phyloP scores from a whole-genome alignment of 2,329 filamentous ascomycete species.

The Xylaria hypoxylon region DNA sequence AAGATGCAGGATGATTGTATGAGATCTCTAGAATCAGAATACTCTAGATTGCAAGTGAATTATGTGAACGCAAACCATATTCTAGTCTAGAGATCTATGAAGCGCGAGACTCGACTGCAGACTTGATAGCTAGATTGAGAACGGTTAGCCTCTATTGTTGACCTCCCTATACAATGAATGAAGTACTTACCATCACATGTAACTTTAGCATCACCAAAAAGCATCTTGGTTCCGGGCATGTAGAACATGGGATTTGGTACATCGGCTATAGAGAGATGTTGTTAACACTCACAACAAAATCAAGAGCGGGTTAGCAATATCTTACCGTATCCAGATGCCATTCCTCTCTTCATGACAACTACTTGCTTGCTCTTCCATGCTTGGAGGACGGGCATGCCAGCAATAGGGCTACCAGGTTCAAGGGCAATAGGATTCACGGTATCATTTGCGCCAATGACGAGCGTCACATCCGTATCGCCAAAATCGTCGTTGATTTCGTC shows the following conservation, averaged over 20 bases:
- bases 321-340: constrained; percentile 87
- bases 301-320: neutral
- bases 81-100: constrained; percentile 46
- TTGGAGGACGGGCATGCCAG: constrained; percentile 91
- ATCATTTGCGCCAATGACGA: constrained; percentile 93
- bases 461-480: constrained; percentile 82
- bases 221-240: constrained; percentile 89
- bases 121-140: constrained; percentile 55
- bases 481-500: constrained; percentile 97
- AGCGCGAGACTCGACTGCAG: constrained; percentile 51
- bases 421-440: constrained; percentile 92
- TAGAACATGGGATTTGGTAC: constrained; percentile 95
- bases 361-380: constrained; percentile 96
- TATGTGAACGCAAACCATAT: constrained; percentile 27
- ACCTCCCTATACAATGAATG: constrained; percentile 14
- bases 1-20: constrained; percentile 31
- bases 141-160: constrained; percentile 20
- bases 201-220: constrained; percentile 89
- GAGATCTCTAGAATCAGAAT: constrained; percentile 28
- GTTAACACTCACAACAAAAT: constrained; percentile 16
- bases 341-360: constrained; percentile 91
- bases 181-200: constrained; percentile 77
- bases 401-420: constrained; percentile 84
- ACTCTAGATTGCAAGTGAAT: constrained; percentile 29
- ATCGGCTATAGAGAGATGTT: constrained; percentile 67